Evolutionary conservation across 1,284 basidiomycete genomes (phyloP), one percentile per base, ranked within the genome.

Genomic region (Sanghuangporus baumii): DNA sequence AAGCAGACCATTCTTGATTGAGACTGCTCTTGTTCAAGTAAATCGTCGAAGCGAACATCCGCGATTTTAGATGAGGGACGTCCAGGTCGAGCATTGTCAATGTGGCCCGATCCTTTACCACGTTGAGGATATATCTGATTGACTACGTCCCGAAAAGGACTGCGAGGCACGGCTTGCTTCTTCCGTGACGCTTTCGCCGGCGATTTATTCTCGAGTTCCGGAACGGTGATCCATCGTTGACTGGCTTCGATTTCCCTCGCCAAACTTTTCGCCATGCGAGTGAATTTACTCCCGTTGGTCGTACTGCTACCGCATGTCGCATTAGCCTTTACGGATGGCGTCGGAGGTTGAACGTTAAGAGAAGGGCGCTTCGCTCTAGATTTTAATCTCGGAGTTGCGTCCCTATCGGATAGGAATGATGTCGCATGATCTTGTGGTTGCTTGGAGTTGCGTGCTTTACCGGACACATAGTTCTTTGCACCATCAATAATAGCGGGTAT

Each of bases 311-410:
- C 52, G 14, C 38, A 38, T 0, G 70, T 68, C 0, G 78, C 75
- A 38, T 54, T 54, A 8, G 52, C 34, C 16, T 16, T 31, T 36
- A 18, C 37, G 2, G 81, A 80, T 1, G 85, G 84, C 0, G 86
- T 85, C 1, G 85, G 81, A 1, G 82, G 84, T 11, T 82, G 81
- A 43, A 85, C 72, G 18, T 79, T 75, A 6, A 84, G 77, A 52
- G 82, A 77, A 0, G 81, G 81, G 37, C 80, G 77, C 23, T 67
- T 59, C 14, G 70, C 66, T 18, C 71, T 65, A 6, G 68, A 67
- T 36, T 75, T 72, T 6, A 75, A 68, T 61, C 18, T 66, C 1
- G 72, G 73, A 14, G 72, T 71, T 4, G 63, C 61, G 48, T 68
- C 69, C 2, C 66, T 66, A 20, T 75, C 73, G 43, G 72, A 72